Base-by-base conservation (phyloP, 1,284 basidiomycete species). In the Psilocybe mexicana region DNA sequence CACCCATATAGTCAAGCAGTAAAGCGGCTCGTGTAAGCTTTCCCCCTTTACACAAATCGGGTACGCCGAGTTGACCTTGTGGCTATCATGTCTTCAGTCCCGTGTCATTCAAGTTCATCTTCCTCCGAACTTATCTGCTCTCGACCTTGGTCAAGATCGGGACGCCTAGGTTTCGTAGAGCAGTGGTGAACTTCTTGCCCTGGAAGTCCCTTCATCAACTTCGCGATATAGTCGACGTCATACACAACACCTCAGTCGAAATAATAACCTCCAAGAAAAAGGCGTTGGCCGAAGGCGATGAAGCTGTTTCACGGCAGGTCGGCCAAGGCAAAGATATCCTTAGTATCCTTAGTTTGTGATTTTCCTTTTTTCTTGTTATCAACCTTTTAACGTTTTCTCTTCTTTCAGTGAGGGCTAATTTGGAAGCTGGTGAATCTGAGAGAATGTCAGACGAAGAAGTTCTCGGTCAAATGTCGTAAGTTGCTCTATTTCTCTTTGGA, bases 291-390 rank as follows among this genome's bases (percentile, higher is more conserved):
- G 64, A 62, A 38, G 69, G 67, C 4, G 69, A 75, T 40, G 65
- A 67, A 30, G 67, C 63, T 8, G 45, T 68, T 7, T 63, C 62
- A 26, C 63, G 64, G 24, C 72, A 76, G 54, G 66, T 78, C 36
- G 72, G 68, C 3, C 63, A 73, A 49, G 78, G 76, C 4, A 77
- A 76, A 55, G 81, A 83, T 62, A 70, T 82, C 48, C 73, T 81
- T 61, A 80, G 78, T 57, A 74, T 82, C 26, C 73, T 82, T 42
- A 66, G 75, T 76, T 62, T 60, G 77, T 69, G 11, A n/a, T 25
- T 26, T 54, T n/a, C 6, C 14, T 11, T 35, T 14, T 42, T 47
- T 11, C n/a, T 52, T n/a, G 28, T 46, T 12, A n/a, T 18, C 53
- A 30, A 10, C n/a, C n/a, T 28, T 28, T 43, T 30, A 26, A 48